Percentiles rank a stretch among this genome's conserved stretches.
phyloP scores from a whole-genome alignment of 2,329 filamentous ascomycete genomes.

The Trichoderma sp. region DNA sequence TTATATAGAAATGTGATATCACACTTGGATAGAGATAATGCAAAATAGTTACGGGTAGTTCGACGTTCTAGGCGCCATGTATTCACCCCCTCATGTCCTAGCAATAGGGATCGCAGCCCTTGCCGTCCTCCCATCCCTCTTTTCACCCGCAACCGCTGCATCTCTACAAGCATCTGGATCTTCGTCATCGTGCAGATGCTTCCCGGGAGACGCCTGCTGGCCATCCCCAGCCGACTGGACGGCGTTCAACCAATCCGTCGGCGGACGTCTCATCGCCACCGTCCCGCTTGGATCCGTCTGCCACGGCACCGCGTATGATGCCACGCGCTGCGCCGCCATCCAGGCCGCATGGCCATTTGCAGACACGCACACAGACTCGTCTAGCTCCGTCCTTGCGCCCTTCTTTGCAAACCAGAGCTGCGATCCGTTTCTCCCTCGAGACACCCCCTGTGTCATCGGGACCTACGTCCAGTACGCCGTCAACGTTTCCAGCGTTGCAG shows the following conservation, averaged over 20 bases:
- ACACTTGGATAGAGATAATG: too few relatives aligned
- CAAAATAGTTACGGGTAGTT: too few relatives aligned
- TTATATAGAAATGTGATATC: too few relatives aligned
- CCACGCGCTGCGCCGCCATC: constrained; percentile 41
- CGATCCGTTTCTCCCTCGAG: constrained; percentile 12
- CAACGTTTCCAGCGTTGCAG: constrained; percentile 7
- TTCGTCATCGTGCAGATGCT: constrained; percentile 36
- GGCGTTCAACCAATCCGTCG: constrained; percentile 54
- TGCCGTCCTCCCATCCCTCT: too few relatives aligned
- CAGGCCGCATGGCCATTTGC: neutral
- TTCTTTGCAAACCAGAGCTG: constrained; percentile 24
- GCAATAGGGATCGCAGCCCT: too few relatives aligned
- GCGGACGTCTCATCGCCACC: constrained; percentile 53
- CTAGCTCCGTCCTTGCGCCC: constrained; percentile 16
- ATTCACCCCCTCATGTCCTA: too few relatives aligned
- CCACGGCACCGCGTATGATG: constrained; percentile 50
- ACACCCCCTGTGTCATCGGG: constrained; percentile 3
- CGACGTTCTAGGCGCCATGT: too few relatives aligned
- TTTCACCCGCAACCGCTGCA: too few relatives aligned
- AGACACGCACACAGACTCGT: constrained; percentile 1
- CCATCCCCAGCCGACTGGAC: constrained; percentile 51
- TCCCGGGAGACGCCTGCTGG: constrained; percentile 58
- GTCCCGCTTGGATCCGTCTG: constrained; percentile 54
- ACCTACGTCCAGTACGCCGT: constrained; percentile 28
- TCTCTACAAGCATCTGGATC: too few relatives aligned